Evolutionary conservation across 306 rosid genomes (phyloP), one percentile per base, ranked within the genome.

Genomic region (Crotalaria pallida): DNA sequence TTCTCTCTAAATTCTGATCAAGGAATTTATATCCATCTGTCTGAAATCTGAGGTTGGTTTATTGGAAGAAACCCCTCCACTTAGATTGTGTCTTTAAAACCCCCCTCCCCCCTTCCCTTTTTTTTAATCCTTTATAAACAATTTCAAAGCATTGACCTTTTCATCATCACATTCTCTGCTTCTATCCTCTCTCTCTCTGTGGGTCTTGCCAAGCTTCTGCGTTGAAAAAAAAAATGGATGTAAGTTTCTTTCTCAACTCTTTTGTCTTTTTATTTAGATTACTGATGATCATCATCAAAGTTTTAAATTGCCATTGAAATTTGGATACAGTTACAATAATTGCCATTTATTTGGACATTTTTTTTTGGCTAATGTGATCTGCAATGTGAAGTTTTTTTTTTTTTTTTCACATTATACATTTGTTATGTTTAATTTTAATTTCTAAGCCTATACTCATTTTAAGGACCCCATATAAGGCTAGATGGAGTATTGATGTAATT

Each of bases 1-100:
- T 82, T 79, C 27, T 17, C 63, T 62, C 41, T 65, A 48, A 59
- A 22, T 67, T 74, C 85, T 74, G 79, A 58, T 33, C 80, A 82
- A 31, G 15, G 52, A 65, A 83, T 73, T 85, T 67, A 81, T 74
- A 64, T 56, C 72, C 76, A 31, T 38, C 57, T 65, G 3, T 15
- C 76, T 65, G 63, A 13, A 13, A 3, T 71, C 73, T 65, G 31
- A 68, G 72, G 57, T 52, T 71, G 43, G 11, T 38, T 72, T 11
- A 27, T 75, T 16, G 63, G 79, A 67, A 69, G 12, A 36, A 64
- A 34, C 47, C 27, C 51, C 52, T 7, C 55, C 29, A 1, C 15
- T 3, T 11, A 5, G 43, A 65, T 6, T 33, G 61, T 60, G 62
- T 33, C 65, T 40, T 23, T 9, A 23, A 22, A 27, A 27, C 31